Evolutionary conservation across 805 yeast species (phyloP).

Genomic region (Candida taoyuanica): DNA sequence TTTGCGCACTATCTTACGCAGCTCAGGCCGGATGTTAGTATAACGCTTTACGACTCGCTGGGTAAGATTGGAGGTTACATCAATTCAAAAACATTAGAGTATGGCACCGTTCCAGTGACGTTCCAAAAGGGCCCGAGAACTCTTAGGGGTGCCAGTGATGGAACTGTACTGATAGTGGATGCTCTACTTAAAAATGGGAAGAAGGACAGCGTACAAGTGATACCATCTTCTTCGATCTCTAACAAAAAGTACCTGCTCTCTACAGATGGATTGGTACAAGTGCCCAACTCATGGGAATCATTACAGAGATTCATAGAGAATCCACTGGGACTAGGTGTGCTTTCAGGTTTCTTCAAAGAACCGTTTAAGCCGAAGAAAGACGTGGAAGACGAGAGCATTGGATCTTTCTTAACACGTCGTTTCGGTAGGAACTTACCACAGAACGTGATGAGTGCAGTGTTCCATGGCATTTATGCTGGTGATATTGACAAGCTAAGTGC

Average conservation of each 20-base stretch:
- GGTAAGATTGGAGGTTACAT: slow-evolving; percentile 77
- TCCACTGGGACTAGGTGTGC: slow-evolving; percentile 42
- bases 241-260: slow-evolving; percentile 67
- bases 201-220: slow-evolving; percentile 49
- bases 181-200: slow-evolving; percentile 43
- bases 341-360: slow-evolving; percentile 45
- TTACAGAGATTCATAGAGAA: slow-evolving; percentile 33
- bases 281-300: slow-evolving; percentile 41
- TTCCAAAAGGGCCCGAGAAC: slow-evolving; percentile 93
- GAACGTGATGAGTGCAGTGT: slow-evolving; percentile 71
- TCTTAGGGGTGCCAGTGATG: slow-evolving; percentile 75
- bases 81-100: slow-evolving; percentile 40
- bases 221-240: slow-evolving; percentile 54
- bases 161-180: slow-evolving; percentile 66
- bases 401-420: slow-evolving; percentile 60
- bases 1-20: slow-evolving; percentile 63
- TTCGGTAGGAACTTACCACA: slow-evolving; percentile 51
- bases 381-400: slow-evolving; percentile 64
- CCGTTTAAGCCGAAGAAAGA: slow-evolving; percentile 35
- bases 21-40: slow-evolving; percentile 70
- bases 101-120: slow-evolving; percentile 25
- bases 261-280: slow-evolving; percentile 41
- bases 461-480: slow-evolving; percentile 92
- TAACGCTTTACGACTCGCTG: slow-evolving; percentile 57
- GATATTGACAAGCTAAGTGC: slow-evolving; percentile 67